Base-by-base conservation (phyloP, 2,329 filamentous ascomycete species). In the Penicillium sp. region DNA sequence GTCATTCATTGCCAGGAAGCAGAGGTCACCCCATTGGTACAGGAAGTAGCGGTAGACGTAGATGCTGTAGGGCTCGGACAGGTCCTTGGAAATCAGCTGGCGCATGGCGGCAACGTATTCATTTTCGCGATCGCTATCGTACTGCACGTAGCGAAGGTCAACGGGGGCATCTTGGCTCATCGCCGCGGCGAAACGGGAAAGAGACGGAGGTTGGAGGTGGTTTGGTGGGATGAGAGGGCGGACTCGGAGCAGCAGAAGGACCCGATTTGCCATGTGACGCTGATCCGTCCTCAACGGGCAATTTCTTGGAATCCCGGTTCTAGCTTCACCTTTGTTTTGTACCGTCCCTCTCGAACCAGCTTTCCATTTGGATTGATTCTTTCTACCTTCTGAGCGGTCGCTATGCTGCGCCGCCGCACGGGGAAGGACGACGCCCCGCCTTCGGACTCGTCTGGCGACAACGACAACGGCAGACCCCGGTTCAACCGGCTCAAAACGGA, bases 31-130 rank as follows among this genome's bases (percentile, higher is more conserved):
- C 93, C 93, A 98, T 80, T 97, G 90, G 67, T 95, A 95, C 15
- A 98, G 77, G 64, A 98, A 98, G 70, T 98, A 98, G 28, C 93
- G 84, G 71, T 97, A 98, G 50, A 98, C 93, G 75, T 98, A 98
- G 68, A 98, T 97, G 73, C 92, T 97, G 71, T 98, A 98, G 1
- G 93, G 93, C 71, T 98, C 93, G 60, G 92, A 97, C 43, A 98
- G 80, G 67, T 97, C 93, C 64, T 92, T 95, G 39, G 91, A 93
- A 64, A 98, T 98, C 66, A 98, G 75, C 49, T 91, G 85, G 47
- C 92, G 85, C 71, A 98, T 96, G 37, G 89, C 84, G 31, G 90
- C 84, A 37, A 98, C 83, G 67, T 93, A 84, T 48, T 75, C 72
- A 45, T 79, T 77, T 65, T 86, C 83, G 57, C 81, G 80, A 43